phyloP scores from a whole-genome alignment of 805 yeast species.

The Candida manassasensis region DNA sequence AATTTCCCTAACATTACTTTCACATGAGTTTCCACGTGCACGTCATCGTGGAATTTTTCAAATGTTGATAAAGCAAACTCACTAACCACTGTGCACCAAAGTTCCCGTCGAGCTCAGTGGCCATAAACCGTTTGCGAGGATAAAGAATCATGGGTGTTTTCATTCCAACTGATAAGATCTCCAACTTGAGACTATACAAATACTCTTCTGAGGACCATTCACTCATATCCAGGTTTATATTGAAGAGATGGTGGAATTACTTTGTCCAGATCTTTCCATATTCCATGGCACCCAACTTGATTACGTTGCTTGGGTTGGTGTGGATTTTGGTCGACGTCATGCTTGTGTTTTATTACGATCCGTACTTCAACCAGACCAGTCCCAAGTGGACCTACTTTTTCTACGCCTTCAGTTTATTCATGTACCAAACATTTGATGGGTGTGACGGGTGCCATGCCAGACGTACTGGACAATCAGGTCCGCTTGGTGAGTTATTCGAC shows the following conservation, averaged over 20 bases:
- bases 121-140: too few species aligned
- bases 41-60: slow-evolving; percentile 1
- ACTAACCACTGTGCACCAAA: too few species aligned
- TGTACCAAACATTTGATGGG: slow-evolving; percentile 94
- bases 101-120: too few species aligned
- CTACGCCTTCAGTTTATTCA: slow-evolving; percentile 77
- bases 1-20: too few species aligned
- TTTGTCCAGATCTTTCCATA: slow-evolving; percentile 74
- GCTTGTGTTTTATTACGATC: slow-evolving; percentile 69
- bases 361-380: slow-evolving; percentile 49
- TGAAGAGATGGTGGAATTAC: slow-evolving; percentile 78
- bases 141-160: slow-evolving; percentile 53
- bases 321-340: slow-evolving; percentile 64
- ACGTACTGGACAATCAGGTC: slow-evolving; percentile 91
- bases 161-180: slow-evolving; percentile 49
- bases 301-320: slow-evolving; percentile 73
- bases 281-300: slow-evolving; percentile 90
- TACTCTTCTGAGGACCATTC: slow-evolving; percentile 82
- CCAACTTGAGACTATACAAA: slow-evolving; percentile 53
- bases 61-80: background rate
- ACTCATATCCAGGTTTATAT: slow-evolving; percentile 62
- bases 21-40: slow-evolving; percentile 1
- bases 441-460: slow-evolving; percentile 96
- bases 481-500: slow-evolving; percentile 90
- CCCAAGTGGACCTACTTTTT: slow-evolving; percentile 77